Evolutionary conservation across 306 rosid genomes (phyloP).

Genomic region (Abrus pulchellus): DNA sequence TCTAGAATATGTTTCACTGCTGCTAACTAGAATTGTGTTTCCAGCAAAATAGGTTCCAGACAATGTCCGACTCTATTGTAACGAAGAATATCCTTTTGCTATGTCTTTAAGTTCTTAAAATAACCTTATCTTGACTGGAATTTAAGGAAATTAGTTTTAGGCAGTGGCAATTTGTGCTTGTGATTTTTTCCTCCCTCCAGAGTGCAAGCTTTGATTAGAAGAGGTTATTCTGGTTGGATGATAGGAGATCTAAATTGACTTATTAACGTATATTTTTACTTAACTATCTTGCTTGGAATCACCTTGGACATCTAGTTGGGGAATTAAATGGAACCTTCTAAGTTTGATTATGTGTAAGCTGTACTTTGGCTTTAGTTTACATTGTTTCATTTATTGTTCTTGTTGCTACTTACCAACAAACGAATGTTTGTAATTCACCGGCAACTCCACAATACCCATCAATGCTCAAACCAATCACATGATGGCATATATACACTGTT

Average conservation of each 20-base stretch:
- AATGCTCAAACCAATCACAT: constrained; percentile 8
- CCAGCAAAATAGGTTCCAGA: constrained; percentile 95
- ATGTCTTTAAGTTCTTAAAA: background rate
- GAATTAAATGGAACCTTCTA: constrained; percentile 15
- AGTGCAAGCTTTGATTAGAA: background rate
- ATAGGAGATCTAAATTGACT: constrained; percentile 9
- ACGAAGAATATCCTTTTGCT: constrained; percentile 89
- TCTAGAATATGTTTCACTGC: constrained; percentile 7
- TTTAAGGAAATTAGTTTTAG: constrained; percentile 21
- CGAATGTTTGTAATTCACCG: constrained; percentile 4
- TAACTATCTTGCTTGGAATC: background rate
- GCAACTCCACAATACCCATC: constrained; percentile 14
- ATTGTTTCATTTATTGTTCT: constrained; percentile 28
- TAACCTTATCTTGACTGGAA: background rate
- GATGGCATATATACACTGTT: constrained; percentile 12
- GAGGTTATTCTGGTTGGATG: constrained; percentile 1
- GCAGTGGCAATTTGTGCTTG: constrained; percentile 10
- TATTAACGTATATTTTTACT: constrained; percentile 2
- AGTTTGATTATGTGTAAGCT: constrained; percentile 14
- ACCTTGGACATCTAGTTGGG: background rate
- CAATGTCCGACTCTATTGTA: constrained; percentile 93
- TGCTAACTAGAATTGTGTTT: constrained; percentile 52
- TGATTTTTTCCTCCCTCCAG: background rate
- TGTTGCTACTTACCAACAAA: background rate
- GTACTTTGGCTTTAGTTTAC: background rate